Base-by-base conservation (phyloP, 345 rosid species). In the Lenwebbia sp. region DNA sequence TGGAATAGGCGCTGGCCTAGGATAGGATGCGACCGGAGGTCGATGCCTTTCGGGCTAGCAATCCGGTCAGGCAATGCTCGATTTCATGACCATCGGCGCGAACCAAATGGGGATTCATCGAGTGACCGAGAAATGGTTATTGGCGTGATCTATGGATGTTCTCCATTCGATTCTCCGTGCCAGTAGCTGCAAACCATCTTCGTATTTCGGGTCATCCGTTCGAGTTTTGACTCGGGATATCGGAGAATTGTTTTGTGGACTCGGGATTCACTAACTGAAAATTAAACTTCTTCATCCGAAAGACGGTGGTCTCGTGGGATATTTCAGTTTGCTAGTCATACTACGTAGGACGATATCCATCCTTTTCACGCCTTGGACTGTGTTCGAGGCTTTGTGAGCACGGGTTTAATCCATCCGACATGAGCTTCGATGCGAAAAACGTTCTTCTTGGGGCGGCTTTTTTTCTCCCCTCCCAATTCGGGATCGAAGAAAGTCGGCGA, bases 291-390 rank as follows among this genome's bases (percentile, higher is more conserved):
- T 30, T 65, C 76, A 2, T 65, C 76, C 41, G 17, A 33, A 65
- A 62, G 11, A 62, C 5, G 25, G 22, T 62, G 41, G 41, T 62
- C 23, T 30, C 1, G 41, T 21, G 7, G 41, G 22, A 7, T 8
- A 30, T 10, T 62, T 30, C 76, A 62, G n/a, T n/a, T n/a, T n/a
- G n/a, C n/a, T n/a, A n/a, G n/a, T n/a, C n/a, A n/a, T n/a, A n/a
- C n/a, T n/a, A n/a, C n/a, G n/a, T n/a, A n/a, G n/a, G n/a, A n/a
- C n/a, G n/a, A n/a, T n/a, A n/a, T 40, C 44, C 0, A 33, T 65
- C 12, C 1, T 1, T 15, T 2, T 1, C 10, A 4, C 6, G 2
- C 44, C 44, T 33, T 0, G 3, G 23, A 8, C 10, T 4, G 76
- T 12, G 5, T 17, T 17, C 25, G 6, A 65, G 44, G 44, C 23